A percentile compares a stretch with the other conserved stretches of the same genome.
Conservation (phyloP, 2,329 filamentous ascomycete genomes). For the Nemania sp. region DNA sequence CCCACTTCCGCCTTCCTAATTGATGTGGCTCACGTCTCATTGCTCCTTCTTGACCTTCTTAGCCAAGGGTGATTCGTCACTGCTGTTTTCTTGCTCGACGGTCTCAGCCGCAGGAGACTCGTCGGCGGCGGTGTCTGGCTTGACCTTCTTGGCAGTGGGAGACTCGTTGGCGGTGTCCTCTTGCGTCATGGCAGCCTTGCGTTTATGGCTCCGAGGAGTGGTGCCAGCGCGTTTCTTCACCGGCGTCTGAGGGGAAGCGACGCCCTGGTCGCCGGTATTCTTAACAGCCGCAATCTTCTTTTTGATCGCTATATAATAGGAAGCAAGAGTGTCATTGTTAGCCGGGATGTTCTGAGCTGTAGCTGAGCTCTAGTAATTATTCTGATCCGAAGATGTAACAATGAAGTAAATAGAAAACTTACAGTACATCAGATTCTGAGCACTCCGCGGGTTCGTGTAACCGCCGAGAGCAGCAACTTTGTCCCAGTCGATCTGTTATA, state of each 20-base stretch:
- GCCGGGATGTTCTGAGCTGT: neutral
- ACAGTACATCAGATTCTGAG: conserved; percentile 23
- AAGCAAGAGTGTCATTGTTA: neutral
- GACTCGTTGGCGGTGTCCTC: too few relatives aligned
- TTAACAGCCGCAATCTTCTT: neutral
- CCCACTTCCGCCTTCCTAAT: too few relatives aligned
- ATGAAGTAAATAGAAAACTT: conserved; percentile 1
- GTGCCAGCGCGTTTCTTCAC: too few relatives aligned
- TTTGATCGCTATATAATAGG: neutral
- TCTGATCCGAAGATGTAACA: neutral
- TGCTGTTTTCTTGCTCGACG: too few relatives aligned
- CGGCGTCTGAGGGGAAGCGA: too few relatives aligned
- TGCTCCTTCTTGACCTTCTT: too few relatives aligned
- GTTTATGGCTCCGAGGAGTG: too few relatives aligned
- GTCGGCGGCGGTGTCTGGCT: too few relatives aligned
- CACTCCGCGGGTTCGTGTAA: conserved; percentile 26
- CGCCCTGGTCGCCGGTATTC: neutral
- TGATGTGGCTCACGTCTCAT: too few relatives aligned
- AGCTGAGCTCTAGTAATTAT: neutral
- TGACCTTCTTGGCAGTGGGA: too few relatives aligned
- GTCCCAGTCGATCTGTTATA: conserved; percentile 23
- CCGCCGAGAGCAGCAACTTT: conserved; percentile 29
- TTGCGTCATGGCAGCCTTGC: too few relatives aligned
- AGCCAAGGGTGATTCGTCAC: neutral
- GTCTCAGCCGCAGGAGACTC: too few relatives aligned